These are phyloP conservation scores for Alternaria atra DNA, from an alignment of 2,329 filamentous ascomycete species.

Conservation along the genomic window DNA sequence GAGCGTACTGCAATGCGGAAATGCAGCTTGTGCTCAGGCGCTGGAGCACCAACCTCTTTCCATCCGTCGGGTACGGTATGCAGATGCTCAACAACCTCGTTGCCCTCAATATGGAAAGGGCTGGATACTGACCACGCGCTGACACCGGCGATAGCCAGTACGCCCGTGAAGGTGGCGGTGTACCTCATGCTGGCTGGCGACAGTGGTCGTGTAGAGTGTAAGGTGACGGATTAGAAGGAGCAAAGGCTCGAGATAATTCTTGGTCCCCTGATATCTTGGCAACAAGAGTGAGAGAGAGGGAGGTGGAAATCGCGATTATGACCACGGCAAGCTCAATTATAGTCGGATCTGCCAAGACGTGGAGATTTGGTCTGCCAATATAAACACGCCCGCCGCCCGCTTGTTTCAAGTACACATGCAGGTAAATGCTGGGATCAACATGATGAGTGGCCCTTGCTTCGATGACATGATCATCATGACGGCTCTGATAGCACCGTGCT, in stretches of 20 bases:
- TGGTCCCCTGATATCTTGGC: constrained; percentile 1
- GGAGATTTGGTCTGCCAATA: background rate
- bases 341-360: constrained; percentile 9
- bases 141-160: constrained; percentile 43
- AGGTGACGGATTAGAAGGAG: background rate
- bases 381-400: constrained; percentile 1
- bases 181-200: constrained; percentile 37
- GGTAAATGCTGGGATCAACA: constrained; percentile 1
- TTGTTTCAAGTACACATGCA: constrained; percentile 1
- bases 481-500: background rate
- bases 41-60: constrained; percentile 45
- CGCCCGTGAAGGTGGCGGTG: constrained; percentile 41
- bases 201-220: constrained; percentile 2
- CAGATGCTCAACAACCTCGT: constrained; percentile 45
- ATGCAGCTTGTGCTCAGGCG: constrained; percentile 43
- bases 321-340: background rate
- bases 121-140: constrained; percentile 30
- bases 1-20: constrained; percentile 53
- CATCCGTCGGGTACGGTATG: constrained; percentile 48
- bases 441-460: background rate
- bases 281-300: background rate
- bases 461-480: background rate
- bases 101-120: constrained; percentile 35
- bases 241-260: background rate
- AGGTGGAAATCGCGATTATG: background rate